phyloP scores from a whole-genome alignment of 257 asterid species.

The Nicotiana tabacum region DNA sequence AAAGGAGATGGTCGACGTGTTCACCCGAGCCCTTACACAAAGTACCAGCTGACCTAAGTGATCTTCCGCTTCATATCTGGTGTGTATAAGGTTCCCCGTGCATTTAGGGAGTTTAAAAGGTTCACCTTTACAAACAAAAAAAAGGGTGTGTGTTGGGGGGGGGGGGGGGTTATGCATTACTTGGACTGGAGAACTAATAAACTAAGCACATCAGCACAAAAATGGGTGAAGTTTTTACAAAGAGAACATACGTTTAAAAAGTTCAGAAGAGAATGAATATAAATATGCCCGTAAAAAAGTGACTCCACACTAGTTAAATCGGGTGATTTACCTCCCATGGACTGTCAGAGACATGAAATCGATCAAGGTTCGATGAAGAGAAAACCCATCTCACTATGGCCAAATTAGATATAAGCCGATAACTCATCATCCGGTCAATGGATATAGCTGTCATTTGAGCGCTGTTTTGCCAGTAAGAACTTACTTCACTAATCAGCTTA shows the following conservation, averaged over 20 bases:
- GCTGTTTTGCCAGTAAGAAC: slow-evolving; percentile 84
- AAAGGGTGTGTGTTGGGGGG: neutral
- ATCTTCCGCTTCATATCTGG: too few relatives aligned
- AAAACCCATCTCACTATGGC: slow-evolving; percentile 97
- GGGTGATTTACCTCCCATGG: slow-evolving; percentile 83
- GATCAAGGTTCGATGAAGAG: slow-evolving; percentile 52
- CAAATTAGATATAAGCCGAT: slow-evolving; percentile 87
- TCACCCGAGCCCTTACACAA: too few relatives aligned
- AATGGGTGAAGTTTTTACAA: neutral
- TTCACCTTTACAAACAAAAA: neutral
- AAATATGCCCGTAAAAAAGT: neutral
- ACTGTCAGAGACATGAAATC: slow-evolving; percentile 81
- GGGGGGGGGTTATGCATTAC: neutral
- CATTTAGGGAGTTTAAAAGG: neutral
- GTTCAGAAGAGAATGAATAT: neutral
- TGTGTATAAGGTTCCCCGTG: neutral
- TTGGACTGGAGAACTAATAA: neutral
- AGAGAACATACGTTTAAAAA: neutral
- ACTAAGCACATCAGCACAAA: neutral
- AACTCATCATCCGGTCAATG: slow-evolving; percentile 98
- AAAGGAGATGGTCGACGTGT: too few relatives aligned
- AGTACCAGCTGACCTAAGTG: too few relatives aligned
- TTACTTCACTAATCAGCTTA: slow-evolving; percentile 74
- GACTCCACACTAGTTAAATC: neutral
- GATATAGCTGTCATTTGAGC: slow-evolving; percentile 88